A percentile compares a stretch with the other conserved stretches of the same genome.
These are phyloP conservation scores for Candida montana DNA, from an alignment of 805 yeast species.

Conservation along the genomic window DNA sequence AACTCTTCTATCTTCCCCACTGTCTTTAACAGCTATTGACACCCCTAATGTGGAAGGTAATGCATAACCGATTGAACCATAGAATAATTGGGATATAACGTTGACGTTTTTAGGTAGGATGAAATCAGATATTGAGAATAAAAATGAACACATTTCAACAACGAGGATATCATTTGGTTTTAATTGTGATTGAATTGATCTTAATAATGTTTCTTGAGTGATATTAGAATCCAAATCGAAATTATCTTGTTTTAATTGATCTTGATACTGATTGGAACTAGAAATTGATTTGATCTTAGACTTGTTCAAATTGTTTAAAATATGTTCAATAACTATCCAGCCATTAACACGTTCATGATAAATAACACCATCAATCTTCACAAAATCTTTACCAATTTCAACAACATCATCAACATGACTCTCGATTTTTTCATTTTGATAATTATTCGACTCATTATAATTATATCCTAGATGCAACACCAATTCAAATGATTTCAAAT, in stretches of 20 bases:
- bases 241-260: neutral
- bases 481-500: slow-evolving; percentile 50
- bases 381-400: slow-evolving; percentile 24
- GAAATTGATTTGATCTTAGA: slow-evolving; percentile 6
- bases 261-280: neutral
- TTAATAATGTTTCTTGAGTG: slow-evolving; percentile 45
- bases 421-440: slow-evolving; percentile 5
- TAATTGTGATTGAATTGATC: slow-evolving; percentile 45
- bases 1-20: slow-evolving; percentile 32
- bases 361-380: slow-evolving; percentile 15
- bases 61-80: slow-evolving; percentile 66
- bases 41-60: slow-evolving; percentile 63
- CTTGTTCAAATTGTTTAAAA: slow-evolving; percentile 10
- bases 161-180: slow-evolving; percentile 52
- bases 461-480: slow-evolving; percentile 65
- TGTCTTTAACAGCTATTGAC: slow-evolving; percentile 50
- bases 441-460: slow-evolving; percentile 51
- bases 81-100: slow-evolving; percentile 57
- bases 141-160: slow-evolving; percentile 62
- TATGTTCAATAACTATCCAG: slow-evolving; percentile 14
- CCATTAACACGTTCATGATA: slow-evolving; percentile 15
- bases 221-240: slow-evolving; percentile 17
- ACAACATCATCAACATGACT: slow-evolving; percentile 16
- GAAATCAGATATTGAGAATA: slow-evolving; percentile 56
- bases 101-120: slow-evolving; percentile 44